Evolutionary conservation across 2,329 filamentous ascomycete genomes (phyloP).

Genomic region (Trichophyton benhamiae): DNA sequence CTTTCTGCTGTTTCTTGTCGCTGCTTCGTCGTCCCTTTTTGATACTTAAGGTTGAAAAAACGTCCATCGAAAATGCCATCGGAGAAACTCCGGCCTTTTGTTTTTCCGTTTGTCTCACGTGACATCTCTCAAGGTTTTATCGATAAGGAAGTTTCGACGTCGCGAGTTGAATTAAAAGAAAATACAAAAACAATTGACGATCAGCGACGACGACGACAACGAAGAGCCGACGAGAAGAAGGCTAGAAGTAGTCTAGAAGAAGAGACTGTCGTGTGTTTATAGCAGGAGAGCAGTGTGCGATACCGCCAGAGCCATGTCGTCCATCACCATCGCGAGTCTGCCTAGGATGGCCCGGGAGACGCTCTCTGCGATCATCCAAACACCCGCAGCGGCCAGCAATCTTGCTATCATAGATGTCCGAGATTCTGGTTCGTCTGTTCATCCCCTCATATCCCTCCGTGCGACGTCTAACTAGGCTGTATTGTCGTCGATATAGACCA

Average conservation of each 20-base stretch:
- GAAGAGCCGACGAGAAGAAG: too few species aligned
- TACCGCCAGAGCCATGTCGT: slow-evolving; percentile 30
- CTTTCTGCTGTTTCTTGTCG: not conserved
- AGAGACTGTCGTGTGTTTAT: not conserved
- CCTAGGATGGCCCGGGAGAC: slow-evolving; percentile 54
- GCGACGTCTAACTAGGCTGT: not conserved
- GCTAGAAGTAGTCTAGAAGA: too few species aligned
- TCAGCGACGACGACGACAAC: too few species aligned
- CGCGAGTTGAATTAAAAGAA: too few species aligned
- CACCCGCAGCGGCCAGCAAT: slow-evolving; percentile 34
- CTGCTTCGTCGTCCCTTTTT: not conserved
- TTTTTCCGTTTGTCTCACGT: not conserved
- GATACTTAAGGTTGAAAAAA: not conserved
- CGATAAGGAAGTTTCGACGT: not conserved
- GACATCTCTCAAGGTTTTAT: not conserved
- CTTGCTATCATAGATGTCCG: slow-evolving; percentile 78
- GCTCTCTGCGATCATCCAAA: slow-evolving; percentile 55
- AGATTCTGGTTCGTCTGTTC: slow-evolving; percentile 51
- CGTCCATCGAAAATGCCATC: not conserved
- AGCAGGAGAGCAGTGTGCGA: not conserved
- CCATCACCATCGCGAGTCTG: slow-evolving; percentile 50
- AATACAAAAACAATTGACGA: too few species aligned
- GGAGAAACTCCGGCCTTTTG: not conserved
- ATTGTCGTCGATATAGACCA: slow-evolving; percentile 47
- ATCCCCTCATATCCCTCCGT: slow-evolving; percentile 2